Evolutionary conservation across 192 early-diverging fungal genomes (phyloP).

Genomic region (Neocallimastix lanati): DNA sequence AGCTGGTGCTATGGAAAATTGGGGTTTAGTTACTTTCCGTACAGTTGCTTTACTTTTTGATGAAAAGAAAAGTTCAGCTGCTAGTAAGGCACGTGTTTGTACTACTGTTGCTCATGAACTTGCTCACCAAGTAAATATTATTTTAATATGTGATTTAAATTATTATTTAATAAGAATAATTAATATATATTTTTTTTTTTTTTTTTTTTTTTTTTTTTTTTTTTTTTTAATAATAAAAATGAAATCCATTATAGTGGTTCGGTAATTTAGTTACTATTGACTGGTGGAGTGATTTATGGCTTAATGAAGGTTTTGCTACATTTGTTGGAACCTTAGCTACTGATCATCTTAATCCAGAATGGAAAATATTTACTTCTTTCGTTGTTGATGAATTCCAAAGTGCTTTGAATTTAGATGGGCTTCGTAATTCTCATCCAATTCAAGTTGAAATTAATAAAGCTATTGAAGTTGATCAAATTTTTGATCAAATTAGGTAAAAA

Average conservation of each 20-base stretch:
- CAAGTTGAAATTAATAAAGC: conserved; percentile 71
- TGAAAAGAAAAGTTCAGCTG: conserved; percentile 50
- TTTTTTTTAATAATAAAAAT: too few relatives aligned
- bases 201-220: too few relatives aligned
- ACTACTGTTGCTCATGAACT: conserved; percentile 83
- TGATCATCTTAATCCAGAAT: conserved; percentile 80
- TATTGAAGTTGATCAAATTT: conserved; percentile 79
- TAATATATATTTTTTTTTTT: too few relatives aligned
- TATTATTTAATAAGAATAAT: too few relatives aligned
- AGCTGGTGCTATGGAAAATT: conserved; percentile 70
- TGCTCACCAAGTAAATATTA: conserved; percentile 32
- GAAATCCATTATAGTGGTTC: conserved; percentile 17
- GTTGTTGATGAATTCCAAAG: conserved; percentile 55
- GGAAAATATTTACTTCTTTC: conserved; percentile 83
- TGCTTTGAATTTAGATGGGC: conserved; percentile 59
- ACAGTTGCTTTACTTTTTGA: conserved; percentile 69
- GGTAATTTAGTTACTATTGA: conserved; percentile 93
- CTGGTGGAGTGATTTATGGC: conserved; percentile 90
- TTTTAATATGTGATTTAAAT: too few relatives aligned
- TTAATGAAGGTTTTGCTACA: conserved; percentile 96
- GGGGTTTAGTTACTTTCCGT: conserved; percentile 89
- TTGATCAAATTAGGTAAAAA: too few relatives aligned
- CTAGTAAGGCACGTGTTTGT: conserved; percentile 64
- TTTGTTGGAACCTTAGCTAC: conserved; percentile 82
- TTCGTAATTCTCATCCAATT: conserved; percentile 80